Base-by-base conservation (phyloP, 768 basidiomycete genomes). In the Sporobolomyces phaffii region DNA sequence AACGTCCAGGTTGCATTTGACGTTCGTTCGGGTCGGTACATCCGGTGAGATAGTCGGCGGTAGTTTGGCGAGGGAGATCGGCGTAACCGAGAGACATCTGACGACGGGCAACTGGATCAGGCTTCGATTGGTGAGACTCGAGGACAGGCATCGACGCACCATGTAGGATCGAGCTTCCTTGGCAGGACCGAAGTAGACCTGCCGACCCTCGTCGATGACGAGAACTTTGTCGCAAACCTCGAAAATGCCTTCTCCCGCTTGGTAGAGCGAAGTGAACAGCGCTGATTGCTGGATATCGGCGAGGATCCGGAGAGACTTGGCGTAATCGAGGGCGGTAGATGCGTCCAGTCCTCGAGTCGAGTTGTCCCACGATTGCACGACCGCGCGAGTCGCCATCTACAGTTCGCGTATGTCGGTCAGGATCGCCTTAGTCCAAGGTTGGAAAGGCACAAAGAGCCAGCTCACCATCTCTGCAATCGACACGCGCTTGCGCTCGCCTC, bases 251-350 rank as follows among this genome's bases (percentile, higher is more conserved):
- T 90, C 88, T 59, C 86, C 86, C 11, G 88, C 91, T 78, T 92
- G 91, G 77, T 91, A 91, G 41, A 92, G 83, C 1, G 88, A 86
- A n/a, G 88, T 87, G 63, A 91, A 82, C 0, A 86, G n/a, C 6
- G 86, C 87, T 17, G 38, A 38, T 38, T 38, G 38, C 10, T 9
- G 9, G 38, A 38, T 38, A 17, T 38, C 38, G 38, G 38, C 38
- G 38, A 38, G 38, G 38, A 38, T 38, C 17, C 38, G 38, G 10
- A 38, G 38, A 9, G 38, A 38, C 38, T 38, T 38, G 38, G 38
- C 84, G 72, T 89, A 93, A 75, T 94, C 91, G 52, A 91, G 81
- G 2, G 91, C 91, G 10, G 91, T 92, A 3, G 88, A 89, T 75
- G 68, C 68, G 65, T 90, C 88, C 49, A 90, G 79, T 33, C 88